phyloP scores from a whole-genome alignment of 306 rosid species.

The Begonia peltatifolia region DNA sequence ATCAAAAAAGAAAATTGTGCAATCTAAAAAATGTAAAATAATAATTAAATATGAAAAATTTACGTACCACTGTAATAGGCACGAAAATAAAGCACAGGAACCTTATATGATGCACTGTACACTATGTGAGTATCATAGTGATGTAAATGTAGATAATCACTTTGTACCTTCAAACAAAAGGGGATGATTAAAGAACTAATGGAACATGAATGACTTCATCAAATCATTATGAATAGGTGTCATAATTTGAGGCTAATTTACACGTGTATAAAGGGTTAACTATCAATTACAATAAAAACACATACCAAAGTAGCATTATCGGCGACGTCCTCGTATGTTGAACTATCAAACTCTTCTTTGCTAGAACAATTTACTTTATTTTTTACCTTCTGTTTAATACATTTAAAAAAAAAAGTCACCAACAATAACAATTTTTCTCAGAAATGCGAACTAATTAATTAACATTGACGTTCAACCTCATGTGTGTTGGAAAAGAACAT shows the following conservation, averaged over 20 bases:
- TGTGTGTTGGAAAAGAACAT: conserved; percentile 23
- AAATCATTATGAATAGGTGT: background rate
- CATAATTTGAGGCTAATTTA: too few relatives aligned
- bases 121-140: conserved; percentile 62
- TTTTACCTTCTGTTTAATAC: conserved; percentile 19
- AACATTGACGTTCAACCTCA: conserved; percentile 17
- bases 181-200: background rate
- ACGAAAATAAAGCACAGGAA: conserved; percentile 66
- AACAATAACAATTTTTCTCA: background rate
- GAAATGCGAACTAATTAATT: background rate
- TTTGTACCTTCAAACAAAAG: conserved; percentile 33
- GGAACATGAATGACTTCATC: background rate
- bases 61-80: conserved; percentile 50
- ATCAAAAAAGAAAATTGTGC: too few relatives aligned
- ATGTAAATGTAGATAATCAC: conserved; percentile 19
- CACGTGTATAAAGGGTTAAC: too few relatives aligned
- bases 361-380: conserved; percentile 9
- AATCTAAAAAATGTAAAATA: background rate
- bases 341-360: conserved; percentile 17
- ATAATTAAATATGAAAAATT: conserved; percentile 6
- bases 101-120: conserved; percentile 56
- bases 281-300: conserved; percentile 19
- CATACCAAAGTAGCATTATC: conserved; percentile 61
- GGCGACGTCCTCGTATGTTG: conserved; percentile 25
- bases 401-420: background rate